Percentiles rank a stretch among this genome's conserved stretches.
Evolutionary conservation across 257 asterid genomes (phyloP).

Genomic region (Prunella vulgaris): DNA sequence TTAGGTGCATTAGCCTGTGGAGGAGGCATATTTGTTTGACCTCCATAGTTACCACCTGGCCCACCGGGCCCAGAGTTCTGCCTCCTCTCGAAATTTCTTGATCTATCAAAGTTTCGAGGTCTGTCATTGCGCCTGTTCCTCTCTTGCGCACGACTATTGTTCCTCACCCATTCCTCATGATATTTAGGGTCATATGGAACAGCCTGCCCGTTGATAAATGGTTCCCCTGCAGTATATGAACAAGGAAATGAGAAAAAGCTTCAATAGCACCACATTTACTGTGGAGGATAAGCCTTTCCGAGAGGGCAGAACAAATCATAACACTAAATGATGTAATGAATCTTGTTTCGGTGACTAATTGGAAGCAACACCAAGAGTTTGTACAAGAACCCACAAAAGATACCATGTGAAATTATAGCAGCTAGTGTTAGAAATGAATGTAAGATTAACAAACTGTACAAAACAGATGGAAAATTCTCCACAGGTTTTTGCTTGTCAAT

Average conservation of each 20-base stretch:
- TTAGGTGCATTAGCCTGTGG: constrained; percentile 25
- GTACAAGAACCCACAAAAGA: neutral
- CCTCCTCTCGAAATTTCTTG: constrained; percentile 61
- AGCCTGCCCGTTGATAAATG: constrained; percentile 89
- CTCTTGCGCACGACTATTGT: constrained; percentile 76
- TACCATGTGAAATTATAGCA: neutral
- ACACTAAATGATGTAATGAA: neutral
- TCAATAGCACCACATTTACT: neutral
- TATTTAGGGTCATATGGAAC: constrained; percentile 91
- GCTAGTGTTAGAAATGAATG: neutral
- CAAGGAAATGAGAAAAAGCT: neutral
- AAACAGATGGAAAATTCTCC: neutral
- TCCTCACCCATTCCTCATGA: constrained; percentile 95
- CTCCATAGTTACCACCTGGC: constrained; percentile 30
- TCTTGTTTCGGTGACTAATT: neutral
- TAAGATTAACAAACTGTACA: neutral
- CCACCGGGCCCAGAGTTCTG: constrained; percentile 28
- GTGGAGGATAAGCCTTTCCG: neutral
- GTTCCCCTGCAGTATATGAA: constrained; percentile 63
- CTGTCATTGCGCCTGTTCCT: constrained; percentile 84
- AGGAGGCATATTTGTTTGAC: constrained; percentile 25
- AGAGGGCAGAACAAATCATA: neutral
- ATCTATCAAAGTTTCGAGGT: constrained; percentile 70
- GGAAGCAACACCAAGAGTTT: neutral
- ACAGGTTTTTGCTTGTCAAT: too few relatives aligned